Percentiles rank a stretch among this genome's conserved stretches.
Evolutionary conservation across 2,329 filamentous ascomycete genomes (phyloP).

Genomic region (Fusarium sp.): DNA sequence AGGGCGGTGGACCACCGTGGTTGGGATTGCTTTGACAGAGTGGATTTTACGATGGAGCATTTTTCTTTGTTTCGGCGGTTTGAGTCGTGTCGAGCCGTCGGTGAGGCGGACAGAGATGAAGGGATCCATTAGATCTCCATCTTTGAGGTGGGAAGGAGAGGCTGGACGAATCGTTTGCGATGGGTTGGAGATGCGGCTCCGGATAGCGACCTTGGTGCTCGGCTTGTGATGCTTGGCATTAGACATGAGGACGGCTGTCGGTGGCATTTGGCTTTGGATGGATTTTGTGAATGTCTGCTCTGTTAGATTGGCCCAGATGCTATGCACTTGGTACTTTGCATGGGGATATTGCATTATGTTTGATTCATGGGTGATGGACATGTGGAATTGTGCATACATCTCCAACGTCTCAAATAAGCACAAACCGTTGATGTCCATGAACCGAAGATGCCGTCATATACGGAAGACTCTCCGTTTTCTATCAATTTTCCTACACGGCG

Average conservation of each 20-base stretch:
- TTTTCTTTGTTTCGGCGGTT: conserved; percentile 1
- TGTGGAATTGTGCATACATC: neutral
- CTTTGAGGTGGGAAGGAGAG: neutral
- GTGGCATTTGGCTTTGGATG: neutral
- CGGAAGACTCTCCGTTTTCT: neutral
- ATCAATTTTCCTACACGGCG: neutral
- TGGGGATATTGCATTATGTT: neutral
- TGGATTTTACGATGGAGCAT: conserved; percentile 11
- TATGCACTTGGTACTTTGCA: neutral
- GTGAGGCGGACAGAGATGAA: conserved; percentile 4
- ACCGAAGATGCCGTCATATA: neutral
- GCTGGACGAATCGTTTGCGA: conserved; percentile 24
- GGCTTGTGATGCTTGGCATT: neutral
- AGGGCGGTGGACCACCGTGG: neutral
- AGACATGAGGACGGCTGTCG: neutral
- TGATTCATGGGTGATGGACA: neutral
- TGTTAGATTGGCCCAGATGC: neutral
- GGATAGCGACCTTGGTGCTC: neutral
- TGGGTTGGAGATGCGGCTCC: neutral
- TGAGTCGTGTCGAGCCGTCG: neutral
- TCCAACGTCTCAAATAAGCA: neutral
- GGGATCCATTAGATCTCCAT: conserved; percentile 2
- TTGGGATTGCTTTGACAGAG: neutral
- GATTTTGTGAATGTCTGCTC: neutral
- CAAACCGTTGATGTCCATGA: neutral